Evolutionary conservation across 2,329 filamentous ascomycete species (phyloP), one percentile per base, ranked within the genome.

Genomic region (Rhynchosporium agropyri): DNA sequence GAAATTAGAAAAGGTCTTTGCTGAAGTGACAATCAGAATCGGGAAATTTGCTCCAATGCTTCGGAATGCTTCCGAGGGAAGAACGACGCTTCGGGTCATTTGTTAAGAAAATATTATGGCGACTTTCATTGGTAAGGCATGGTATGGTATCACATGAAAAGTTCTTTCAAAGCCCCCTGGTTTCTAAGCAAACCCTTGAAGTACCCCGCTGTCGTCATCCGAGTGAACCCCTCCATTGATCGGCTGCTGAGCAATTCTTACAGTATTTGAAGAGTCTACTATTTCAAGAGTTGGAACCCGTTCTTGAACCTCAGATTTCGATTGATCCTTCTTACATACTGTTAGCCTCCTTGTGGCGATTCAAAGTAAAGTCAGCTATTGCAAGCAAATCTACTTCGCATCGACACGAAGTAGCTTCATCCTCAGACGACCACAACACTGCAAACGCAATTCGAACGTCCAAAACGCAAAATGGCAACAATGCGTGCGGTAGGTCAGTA

Each of bases 131-230:
- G 33, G 33, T 36, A 36, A 20, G 20, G 20, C 20, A 20, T 20
- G 20, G 20, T 20, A 20, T 20, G 20, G 20, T 20, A 20, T 20
- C 20, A 20, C 20, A 20, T 20, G 20, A 20, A 20, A 20, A 20
- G 33, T 36, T 36, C 5, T 36, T 36, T 36, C 5, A 10, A 36
- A 36, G 9, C 9, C 33, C 33, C 33, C 33, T 36, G 33, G 33
- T 63, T 53, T 56, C 50, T 62, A 59, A 62, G 60, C 60, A 63
- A 12, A 20, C 20, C 29, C 4, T 36, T 20, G 51, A 64, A 59
- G 51, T 58, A 66, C 63, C 63, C 63, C 63, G 60, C 63, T 59
- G 57, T 64, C 63, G 42, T 62, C 63, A 64, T 64, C 43, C 33
- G 8, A 49, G 43, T 15, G 8, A 49, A 51, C 53, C 63, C 53